phyloP scores from a whole-genome alignment of 2,329 filamentous ascomycete genomes.

The Fusarium virguliforme region DNA sequence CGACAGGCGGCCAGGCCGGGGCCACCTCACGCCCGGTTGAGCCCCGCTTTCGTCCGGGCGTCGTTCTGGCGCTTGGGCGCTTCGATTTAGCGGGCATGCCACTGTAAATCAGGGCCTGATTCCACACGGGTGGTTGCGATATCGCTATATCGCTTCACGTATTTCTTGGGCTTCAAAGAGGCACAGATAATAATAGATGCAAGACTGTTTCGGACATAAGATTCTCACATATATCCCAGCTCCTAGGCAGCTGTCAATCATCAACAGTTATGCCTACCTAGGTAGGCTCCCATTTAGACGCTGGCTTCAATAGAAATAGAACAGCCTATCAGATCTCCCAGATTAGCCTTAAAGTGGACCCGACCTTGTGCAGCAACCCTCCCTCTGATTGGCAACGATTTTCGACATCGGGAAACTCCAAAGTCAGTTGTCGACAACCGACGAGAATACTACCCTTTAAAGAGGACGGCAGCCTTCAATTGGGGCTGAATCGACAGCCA shows the following conservation, averaged over 20 bases:
- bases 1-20: conserved; percentile 9
- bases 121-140: not conserved
- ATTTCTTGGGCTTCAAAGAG: not conserved
- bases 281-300: not conserved
- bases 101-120: conserved; percentile 24
- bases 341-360: not conserved
- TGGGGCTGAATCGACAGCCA: not conserved
- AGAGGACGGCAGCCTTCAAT: conserved; percentile 12
- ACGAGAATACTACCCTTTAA: conserved; percentile 18
- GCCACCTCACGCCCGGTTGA: conserved; percentile 23
- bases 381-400: conserved; percentile 33
- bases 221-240: not conserved
- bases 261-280: not conserved
- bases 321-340: not conserved
- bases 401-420: conserved; percentile 23
- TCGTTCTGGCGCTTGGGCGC: conserved; percentile 26
- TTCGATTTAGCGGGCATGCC: conserved; percentile 22
- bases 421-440: conserved; percentile 30
- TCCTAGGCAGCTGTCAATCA: not conserved
- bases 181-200: not conserved
- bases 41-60: conserved; percentile 39
- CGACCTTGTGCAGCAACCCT: not conserved
- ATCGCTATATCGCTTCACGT: not conserved
- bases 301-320: not conserved
- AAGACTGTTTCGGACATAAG: not conserved